Evolutionary conservation across 2,329 filamentous ascomycete species (phyloP).

Genomic region (Calonectria pauciramosa): DNA sequence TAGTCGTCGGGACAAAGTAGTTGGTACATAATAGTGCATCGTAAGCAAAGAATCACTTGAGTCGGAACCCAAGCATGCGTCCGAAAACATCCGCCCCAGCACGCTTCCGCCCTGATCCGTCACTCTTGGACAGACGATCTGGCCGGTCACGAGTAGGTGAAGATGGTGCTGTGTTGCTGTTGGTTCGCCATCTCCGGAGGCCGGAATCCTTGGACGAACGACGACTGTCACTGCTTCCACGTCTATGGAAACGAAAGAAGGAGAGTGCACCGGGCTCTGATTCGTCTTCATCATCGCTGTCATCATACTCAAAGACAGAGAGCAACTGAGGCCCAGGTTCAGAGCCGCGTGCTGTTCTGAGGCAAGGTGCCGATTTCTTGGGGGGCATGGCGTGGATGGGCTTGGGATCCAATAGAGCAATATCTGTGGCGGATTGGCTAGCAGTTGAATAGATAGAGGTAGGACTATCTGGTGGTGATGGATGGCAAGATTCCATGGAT

Average conservation of each 20-base stretch:
- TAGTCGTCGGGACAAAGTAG: constrained; percentile 26
- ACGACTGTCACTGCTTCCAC: constrained; percentile 50
- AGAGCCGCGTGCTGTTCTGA: constrained; percentile 41
- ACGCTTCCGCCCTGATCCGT: constrained; percentile 42
- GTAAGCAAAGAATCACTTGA: constrained; percentile 34
- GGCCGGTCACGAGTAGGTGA: constrained; percentile 31
- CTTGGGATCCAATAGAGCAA: constrained; percentile 33
- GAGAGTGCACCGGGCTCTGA: constrained; percentile 47
- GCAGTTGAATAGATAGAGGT: constrained; percentile 39
- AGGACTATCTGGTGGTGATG: constrained; percentile 24
- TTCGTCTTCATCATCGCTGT: constrained; percentile 56
- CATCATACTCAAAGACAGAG: constrained; percentile 66
- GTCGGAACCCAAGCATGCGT: constrained; percentile 54
- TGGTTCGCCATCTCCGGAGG: constrained; percentile 18
- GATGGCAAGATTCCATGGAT: constrained; percentile 31
- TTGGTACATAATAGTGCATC: constrained; percentile 1
- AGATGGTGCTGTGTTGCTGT: constrained; percentile 41
- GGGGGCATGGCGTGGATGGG: constrained; percentile 38
- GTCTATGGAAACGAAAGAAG: constrained; percentile 60
- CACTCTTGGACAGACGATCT: constrained; percentile 22
- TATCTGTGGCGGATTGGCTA: constrained; percentile 41
- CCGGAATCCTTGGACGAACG: constrained; percentile 21
- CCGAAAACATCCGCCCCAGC: constrained; percentile 53
- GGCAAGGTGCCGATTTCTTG: constrained; percentile 47
- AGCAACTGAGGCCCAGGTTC: constrained; percentile 45